These are phyloP conservation scores for Alloteropsis semialata DNA, from an alignment of 176 grass and related monocot genomes.

Conservation along the genomic window DNA sequence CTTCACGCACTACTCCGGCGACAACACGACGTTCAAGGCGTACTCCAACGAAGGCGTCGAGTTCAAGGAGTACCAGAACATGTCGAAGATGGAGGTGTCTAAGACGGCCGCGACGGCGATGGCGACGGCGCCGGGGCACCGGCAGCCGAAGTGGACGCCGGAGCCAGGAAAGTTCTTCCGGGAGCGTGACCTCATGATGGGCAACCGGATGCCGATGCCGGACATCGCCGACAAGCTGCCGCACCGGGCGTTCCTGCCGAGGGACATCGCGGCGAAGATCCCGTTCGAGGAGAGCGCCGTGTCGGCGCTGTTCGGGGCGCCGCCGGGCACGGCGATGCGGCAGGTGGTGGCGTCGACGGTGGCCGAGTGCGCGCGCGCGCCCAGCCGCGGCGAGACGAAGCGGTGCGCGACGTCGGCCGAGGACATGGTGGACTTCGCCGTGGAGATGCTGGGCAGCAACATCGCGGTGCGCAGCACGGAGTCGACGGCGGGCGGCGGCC, in stretches of 20 bases:
- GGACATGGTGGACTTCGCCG: constrained; percentile 65
- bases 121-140: background rate
- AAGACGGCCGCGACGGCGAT: background rate
- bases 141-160: constrained; percentile 32
- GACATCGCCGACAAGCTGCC: constrained; percentile 55
- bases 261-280: constrained; percentile 45
- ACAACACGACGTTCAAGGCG: constrained; percentile 48
- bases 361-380: constrained; percentile 40
- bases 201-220: constrained; percentile 55
- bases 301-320: constrained; percentile 33
- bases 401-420: constrained; percentile 54
- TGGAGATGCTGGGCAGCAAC: constrained; percentile 55
- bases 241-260: constrained; percentile 45
- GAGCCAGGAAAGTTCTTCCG: constrained; percentile 66
- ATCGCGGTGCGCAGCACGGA: constrained; percentile 43
- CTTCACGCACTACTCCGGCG: constrained; percentile 45
- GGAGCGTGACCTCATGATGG: constrained; percentile 43
- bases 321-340: constrained; percentile 42
- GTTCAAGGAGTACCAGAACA: constrained; percentile 66
- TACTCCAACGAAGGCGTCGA: constrained; percentile 57
- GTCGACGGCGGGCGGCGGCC: constrained; percentile 26
- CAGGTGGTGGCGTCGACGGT: constrained; percentile 47
- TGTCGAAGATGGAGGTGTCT: constrained; percentile 38
- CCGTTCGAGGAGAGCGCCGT: constrained; percentile 40
- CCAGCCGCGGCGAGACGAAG: constrained; percentile 58